Conservation (phyloP, 2,329 filamentous ascomycete species). For the Aspergillus cejpii region DNA sequence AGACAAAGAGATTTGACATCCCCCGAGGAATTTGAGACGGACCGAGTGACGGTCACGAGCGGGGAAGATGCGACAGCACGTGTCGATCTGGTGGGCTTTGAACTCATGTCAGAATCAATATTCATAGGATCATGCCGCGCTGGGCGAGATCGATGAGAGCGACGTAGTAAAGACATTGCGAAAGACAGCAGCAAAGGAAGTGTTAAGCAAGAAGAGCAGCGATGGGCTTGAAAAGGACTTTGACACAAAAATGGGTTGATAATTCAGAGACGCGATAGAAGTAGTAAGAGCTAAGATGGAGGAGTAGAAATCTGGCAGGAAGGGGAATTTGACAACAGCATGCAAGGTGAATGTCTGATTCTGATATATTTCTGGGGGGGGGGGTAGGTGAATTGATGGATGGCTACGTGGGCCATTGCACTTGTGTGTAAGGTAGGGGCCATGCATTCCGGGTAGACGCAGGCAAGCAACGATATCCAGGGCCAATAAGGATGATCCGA, state of each 20-base stretch:
- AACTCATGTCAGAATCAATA: slow-evolving; percentile 30
- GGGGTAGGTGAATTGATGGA: slow-evolving; percentile 9
- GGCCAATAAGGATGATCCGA: slow-evolving; percentile 20
- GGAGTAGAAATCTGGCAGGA: background rate
- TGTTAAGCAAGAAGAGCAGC: background rate
- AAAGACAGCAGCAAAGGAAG: slow-evolving; percentile 1
- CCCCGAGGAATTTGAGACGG: slow-evolving; percentile 30
- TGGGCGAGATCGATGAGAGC: slow-evolving; percentile 35
- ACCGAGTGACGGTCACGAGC: slow-evolving; percentile 36
- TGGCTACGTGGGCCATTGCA: slow-evolving; percentile 18
- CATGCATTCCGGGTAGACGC: slow-evolving; percentile 29
- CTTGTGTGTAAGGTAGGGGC: slow-evolving; percentile 7
- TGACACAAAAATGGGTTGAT: background rate
- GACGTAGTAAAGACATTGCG: slow-evolving; percentile 35
- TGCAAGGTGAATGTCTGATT: background rate
- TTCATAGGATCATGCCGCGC: slow-evolving; percentile 23
- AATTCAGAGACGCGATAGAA: background rate
- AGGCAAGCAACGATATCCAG: slow-evolving; percentile 20
- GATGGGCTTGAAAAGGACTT: background rate
- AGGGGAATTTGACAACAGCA: background rate
- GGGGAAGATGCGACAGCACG: slow-evolving; percentile 25
- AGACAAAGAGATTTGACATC: slow-evolving; percentile 42
- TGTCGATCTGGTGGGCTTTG: slow-evolving; percentile 35
- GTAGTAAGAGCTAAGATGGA: background rate
- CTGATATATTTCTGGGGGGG: slow-evolving; percentile 11